Percentiles rank a stretch among this genome's conserved stretches.
Evolutionary conservation across 305 asterid genomes (phyloP).

Genomic region (Rubia tinctorum): DNA sequence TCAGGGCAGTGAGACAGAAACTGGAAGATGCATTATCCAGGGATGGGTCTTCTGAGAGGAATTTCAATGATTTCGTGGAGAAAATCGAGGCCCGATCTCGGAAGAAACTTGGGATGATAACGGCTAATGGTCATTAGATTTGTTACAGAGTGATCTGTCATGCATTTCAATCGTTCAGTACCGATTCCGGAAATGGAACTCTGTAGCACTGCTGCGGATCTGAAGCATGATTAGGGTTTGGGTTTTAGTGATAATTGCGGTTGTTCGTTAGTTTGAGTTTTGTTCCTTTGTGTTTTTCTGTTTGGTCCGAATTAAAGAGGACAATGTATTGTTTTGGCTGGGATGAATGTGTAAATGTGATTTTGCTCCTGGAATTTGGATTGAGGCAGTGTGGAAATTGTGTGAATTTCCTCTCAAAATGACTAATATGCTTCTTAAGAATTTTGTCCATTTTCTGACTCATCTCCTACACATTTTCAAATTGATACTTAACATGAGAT

Average conservation of each 20-base stretch:
- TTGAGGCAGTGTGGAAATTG: not conserved
- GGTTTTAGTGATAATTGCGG: not conserved
- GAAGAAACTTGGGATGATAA: constrained; percentile 25
- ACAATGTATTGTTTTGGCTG: not conserved
- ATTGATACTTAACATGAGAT: too few species aligned
- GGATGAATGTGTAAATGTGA: not conserved
- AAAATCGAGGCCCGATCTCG: constrained; percentile 38
- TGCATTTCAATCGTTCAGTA: too few species aligned
- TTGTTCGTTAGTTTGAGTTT: not conserved
- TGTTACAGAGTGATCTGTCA: not conserved
- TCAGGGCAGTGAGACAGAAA: constrained; percentile 45
- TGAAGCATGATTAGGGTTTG: not conserved
- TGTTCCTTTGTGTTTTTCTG: not conserved
- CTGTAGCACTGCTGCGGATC: too few species aligned
- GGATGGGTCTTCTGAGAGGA: constrained; percentile 58
- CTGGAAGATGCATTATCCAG: constrained; percentile 43
- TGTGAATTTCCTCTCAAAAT: too few species aligned
- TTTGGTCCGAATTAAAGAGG: not conserved
- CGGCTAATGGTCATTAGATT: constrained; percentile 10
- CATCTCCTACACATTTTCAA: too few species aligned
- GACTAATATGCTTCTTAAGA: too few species aligned
- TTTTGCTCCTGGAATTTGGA: not conserved
- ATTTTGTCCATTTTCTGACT: too few species aligned
- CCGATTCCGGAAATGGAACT: not conserved
- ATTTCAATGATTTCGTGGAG: constrained; percentile 41